phyloP scores from a whole-genome alignment of 768 basidiomycete species.

The Suillus clintonianus region DNA sequence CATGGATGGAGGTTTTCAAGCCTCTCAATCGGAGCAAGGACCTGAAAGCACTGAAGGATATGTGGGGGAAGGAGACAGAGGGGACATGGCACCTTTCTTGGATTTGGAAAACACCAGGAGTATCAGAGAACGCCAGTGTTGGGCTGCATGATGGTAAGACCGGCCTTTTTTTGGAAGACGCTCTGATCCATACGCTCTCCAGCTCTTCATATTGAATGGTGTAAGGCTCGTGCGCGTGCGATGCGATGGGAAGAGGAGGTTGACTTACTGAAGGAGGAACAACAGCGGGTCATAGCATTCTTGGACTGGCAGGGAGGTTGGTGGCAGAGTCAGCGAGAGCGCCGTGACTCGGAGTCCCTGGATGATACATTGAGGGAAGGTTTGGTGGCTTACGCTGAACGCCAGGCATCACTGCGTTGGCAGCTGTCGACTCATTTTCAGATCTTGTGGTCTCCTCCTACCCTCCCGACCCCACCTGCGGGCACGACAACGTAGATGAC shows the following conservation, averaged over 20 bases:
- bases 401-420: not conserved
- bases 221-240: conserved; percentile 2
- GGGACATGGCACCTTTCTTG: not conserved
- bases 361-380: not conserved
- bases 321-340: conserved; percentile 1
- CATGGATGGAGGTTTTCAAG: not conserved
- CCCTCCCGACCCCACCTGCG: too few relatives aligned
- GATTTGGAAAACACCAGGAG: not conserved
- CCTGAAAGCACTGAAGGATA: not conserved
- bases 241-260: conserved; percentile 16
- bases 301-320: conserved; percentile 1
- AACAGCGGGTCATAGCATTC: not conserved
- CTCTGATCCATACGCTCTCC: not conserved
- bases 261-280: conserved; percentile 11
- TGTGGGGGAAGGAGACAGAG: not conserved
- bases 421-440: not conserved
- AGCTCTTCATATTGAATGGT: conserved; percentile 17
- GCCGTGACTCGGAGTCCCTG: not conserved
- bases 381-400: not conserved
- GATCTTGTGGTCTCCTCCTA: not conserved
- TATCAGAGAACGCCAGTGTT: not conserved
- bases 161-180: not conserved
- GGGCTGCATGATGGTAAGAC: not conserved
- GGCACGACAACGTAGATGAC: too few relatives aligned
- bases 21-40: not conserved